phyloP scores from a whole-genome alignment of 2,329 filamentous ascomycete species.

The Colletotrichum navitas region DNA sequence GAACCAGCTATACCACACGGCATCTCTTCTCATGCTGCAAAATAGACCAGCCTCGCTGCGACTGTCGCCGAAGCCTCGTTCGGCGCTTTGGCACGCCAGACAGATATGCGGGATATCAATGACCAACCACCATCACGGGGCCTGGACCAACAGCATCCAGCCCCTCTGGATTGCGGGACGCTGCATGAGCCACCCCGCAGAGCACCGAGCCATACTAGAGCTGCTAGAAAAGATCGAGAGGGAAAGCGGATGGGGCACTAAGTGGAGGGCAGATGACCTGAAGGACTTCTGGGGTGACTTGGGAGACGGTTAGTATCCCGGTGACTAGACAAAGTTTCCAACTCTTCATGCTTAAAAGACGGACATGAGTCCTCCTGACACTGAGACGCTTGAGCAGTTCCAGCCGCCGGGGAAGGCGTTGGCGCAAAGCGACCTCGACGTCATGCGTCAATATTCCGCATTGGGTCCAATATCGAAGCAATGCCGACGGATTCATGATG shows the following conservation, averaged over 20 bases:
- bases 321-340: conserved; percentile 1
- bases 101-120: conserved; percentile 68
- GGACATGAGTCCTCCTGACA: conserved; percentile 31
- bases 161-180: conserved; percentile 69
- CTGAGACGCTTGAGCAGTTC: conserved; percentile 24
- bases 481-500: conserved; percentile 27
- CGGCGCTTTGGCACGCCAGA: conserved; percentile 67
- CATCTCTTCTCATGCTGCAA: conserved; percentile 64
- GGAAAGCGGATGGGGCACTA: conserved; percentile 65
- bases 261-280: conserved; percentile 65
- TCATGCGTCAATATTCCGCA: conserved; percentile 37
- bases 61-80: conserved; percentile 47
- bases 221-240: conserved; percentile 64
- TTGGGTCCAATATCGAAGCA: conserved; percentile 30
- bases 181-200: conserved; percentile 63
- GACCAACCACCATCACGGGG: conserved; percentile 67
- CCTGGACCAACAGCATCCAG: conserved; percentile 69
- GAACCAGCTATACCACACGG: conserved; percentile 69
- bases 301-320: conserved; percentile 42
- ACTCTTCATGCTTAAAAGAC: conserved; percentile 21
- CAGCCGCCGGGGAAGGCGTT: conserved; percentile 33
- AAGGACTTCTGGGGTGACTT: conserved; percentile 55
- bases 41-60: conserved; percentile 52
- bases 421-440: conserved; percentile 37
- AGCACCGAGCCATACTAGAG: conserved; percentile 56